These are phyloP conservation scores for Leccinum barrowsii DNA, from an alignment of 768 basidiomycete species.

Conservation along the genomic window DNA sequence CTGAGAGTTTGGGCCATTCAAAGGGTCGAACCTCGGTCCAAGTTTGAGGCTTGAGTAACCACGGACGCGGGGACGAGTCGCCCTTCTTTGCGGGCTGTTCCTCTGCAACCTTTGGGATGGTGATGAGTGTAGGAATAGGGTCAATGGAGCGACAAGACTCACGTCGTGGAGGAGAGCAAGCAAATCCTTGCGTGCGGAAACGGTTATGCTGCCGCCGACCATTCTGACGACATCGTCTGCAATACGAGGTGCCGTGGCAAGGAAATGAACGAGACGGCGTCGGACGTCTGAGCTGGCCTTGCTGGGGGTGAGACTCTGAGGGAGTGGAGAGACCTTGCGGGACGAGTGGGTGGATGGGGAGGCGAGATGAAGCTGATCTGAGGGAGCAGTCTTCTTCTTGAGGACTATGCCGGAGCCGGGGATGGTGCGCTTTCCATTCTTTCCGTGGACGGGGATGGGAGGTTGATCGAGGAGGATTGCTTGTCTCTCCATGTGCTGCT, in stretches of 20 bases:
- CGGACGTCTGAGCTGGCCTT: constrained; percentile 25
- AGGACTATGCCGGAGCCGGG: constrained; percentile 26
- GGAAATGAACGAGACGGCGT: constrained; percentile 46
- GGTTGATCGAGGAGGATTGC: constrained; percentile 41
- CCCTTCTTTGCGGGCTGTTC: constrained; percentile 33
- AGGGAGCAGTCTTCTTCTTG: constrained; percentile 28
- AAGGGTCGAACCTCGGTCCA: constrained; percentile 73
- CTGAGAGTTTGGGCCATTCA: constrained; percentile 51
- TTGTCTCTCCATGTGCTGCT: constrained; percentile 47
- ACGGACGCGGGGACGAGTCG: constrained; percentile 39
- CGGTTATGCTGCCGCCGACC: constrained; percentile 42
- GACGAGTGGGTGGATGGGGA: constrained; percentile 27
- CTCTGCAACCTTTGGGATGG: constrained; percentile 44
- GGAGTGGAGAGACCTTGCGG: constrained; percentile 30
- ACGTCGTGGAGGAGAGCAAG: constrained; percentile 51
- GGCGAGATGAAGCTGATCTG: constrained; percentile 29
- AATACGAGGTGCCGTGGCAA: constrained; percentile 49
- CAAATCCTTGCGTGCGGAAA: constrained; percentile 39
- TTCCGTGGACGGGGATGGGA: constrained; percentile 30
- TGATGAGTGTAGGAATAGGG: neutral
- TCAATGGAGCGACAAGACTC: constrained; percentile 4
- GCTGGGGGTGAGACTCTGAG: constrained; percentile 18
- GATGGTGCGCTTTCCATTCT: constrained; percentile 42
- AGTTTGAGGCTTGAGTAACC: constrained; percentile 50
- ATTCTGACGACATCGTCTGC: constrained; percentile 35